Base-by-base conservation (phyloP, 768 basidiomycete genomes). In the Naganishia vishniacii region DNA sequence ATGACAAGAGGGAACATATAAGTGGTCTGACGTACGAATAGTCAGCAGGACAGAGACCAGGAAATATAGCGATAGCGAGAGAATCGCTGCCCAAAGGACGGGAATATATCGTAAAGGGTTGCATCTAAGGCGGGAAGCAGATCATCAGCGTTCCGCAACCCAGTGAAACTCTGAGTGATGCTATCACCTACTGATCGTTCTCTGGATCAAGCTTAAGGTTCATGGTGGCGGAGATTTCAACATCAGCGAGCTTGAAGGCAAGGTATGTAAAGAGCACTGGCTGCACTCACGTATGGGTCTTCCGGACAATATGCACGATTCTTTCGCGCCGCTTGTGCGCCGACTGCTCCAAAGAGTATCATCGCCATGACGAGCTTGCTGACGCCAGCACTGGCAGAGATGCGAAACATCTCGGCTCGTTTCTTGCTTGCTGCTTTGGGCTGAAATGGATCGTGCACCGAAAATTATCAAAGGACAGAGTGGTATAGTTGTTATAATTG, bases 101-200 rank as follows among this genome's bases (percentile, higher is more conserved):
- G 76, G 76, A 20, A 77, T 68, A 51, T 77, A 77, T 53, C 75
- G 71, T 16, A 77, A 63, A n/a, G 76, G 76, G 60, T 77, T 77
- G 51, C 76, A 77, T 41, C 72, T 75, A 26, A 20, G 8, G 16
- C 7, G 16, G 23, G 6, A 28, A 48, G 15, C 60, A 37, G 34
- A 37, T 7, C n/a, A 34, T 47, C 23, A 45, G 46, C 44, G 18
- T 13, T 46, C 13, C 4, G 1, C 23, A 44, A 26, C 13, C 26
- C n/a, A 4, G 6, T 25, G 9, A 3, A 20, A 7, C 4, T 20
- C 37, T 5, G 7, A 6, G 8, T 13, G 20, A 2, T 11, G n/a
- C 23, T 2, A 20, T 8, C 1, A 4, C 53, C 15, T 41, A 56
- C 53, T n/a, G n/a, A 18, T 56, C 53, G 53, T 56, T 56, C 20